A percentile compares a stretch with the other conserved stretches of the same genome.
phyloP scores from a whole-genome alignment of 1,284 basidiomycete genomes.

The Pseudozyma tsukubaensis region DNA sequence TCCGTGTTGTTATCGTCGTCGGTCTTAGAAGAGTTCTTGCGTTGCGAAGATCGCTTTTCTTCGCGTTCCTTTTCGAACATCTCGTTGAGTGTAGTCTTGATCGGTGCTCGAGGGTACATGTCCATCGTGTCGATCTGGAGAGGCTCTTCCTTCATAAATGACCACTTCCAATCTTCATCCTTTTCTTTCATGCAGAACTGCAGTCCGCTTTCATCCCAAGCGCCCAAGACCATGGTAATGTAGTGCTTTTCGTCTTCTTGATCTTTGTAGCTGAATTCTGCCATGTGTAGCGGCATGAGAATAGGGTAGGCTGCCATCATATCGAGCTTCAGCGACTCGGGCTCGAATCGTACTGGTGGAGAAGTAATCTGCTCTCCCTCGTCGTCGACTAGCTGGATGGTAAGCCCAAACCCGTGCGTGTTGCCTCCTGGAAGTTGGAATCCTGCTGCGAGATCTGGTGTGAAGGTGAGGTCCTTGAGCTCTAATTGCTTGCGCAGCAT shows the following conservation, averaged over 20 bases:
- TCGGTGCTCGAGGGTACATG: constrained; percentile 30
- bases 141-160: constrained; percentile 9
- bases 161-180: constrained; percentile 34
- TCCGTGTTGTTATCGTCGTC: constrained; percentile 2
- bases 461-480: constrained; percentile 31
- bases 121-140: constrained; percentile 27
- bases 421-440: constrained; percentile 26
- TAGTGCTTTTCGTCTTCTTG: constrained; percentile 9
- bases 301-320: constrained; percentile 47
- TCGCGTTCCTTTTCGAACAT: constrained; percentile 23
- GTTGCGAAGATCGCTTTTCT: constrained; percentile 8
- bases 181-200: constrained; percentile 42
- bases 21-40: constrained; percentile 3
- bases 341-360: constrained; percentile 35
- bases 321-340: constrained; percentile 39
- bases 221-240: constrained; percentile 39
- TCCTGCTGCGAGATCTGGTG: constrained; percentile 26
- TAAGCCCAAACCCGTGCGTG: constrained; percentile 24
- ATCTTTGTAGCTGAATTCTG: constrained; percentile 33
- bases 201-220: constrained; percentile 34
- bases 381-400: constrained; percentile 22
- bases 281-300: constrained; percentile 47
- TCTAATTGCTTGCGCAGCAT: constrained; percentile 35
- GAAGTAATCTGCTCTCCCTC: constrained; percentile 26
- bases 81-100: constrained; percentile 29